A percentile compares a stretch with the other conserved stretches of the same genome.
phyloP scores from a whole-genome alignment of 176 grass and related monocot species.

The Oryza officinalis region DNA sequence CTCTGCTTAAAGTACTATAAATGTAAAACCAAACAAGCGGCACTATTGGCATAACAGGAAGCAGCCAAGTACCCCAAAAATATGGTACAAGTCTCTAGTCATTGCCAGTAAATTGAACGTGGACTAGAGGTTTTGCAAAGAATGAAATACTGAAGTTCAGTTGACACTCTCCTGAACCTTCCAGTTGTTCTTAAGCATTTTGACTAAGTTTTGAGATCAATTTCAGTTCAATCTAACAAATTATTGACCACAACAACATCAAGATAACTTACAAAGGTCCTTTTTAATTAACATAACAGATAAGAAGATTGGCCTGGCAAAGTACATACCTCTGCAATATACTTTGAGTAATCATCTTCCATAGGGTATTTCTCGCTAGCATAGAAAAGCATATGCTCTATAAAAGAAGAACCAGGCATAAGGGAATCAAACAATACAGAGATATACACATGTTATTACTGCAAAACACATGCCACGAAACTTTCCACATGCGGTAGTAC shows the following conservation, averaged over 20 bases:
- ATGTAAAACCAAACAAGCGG: neutral
- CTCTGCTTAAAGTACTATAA: slow-evolving; percentile 19
- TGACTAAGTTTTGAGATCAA: slow-evolving; percentile 12
- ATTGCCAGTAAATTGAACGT: neutral
- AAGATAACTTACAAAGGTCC: neutral
- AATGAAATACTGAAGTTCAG: neutral
- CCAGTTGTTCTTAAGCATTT: slow-evolving; percentile 23
- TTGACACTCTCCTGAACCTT: neutral
- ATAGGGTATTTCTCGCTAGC: slow-evolving; percentile 94
- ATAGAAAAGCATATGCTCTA: slow-evolving; percentile 99
- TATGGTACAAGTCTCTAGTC: neutral
- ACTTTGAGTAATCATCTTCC: slow-evolving; percentile 89
- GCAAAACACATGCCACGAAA: slow-evolving; percentile 16
- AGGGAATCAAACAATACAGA: slow-evolving; percentile 13
- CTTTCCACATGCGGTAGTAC: slow-evolving; percentile 1
- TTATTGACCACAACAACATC: slow-evolving; percentile 1
- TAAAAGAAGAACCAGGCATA: slow-evolving; percentile 35
- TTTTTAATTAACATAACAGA: slow-evolving; percentile 2
- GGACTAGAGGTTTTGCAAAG: slow-evolving; percentile 1
- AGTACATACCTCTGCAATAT: slow-evolving; percentile 80
- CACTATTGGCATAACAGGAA: neutral
- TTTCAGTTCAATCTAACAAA: slow-evolving; percentile 8
- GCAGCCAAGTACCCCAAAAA: neutral
- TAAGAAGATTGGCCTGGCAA: neutral
- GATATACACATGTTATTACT: slow-evolving; percentile 8